Base-by-base conservation (phyloP, 163 green algal genomes). In the Scenedesmus sp. region DNA sequence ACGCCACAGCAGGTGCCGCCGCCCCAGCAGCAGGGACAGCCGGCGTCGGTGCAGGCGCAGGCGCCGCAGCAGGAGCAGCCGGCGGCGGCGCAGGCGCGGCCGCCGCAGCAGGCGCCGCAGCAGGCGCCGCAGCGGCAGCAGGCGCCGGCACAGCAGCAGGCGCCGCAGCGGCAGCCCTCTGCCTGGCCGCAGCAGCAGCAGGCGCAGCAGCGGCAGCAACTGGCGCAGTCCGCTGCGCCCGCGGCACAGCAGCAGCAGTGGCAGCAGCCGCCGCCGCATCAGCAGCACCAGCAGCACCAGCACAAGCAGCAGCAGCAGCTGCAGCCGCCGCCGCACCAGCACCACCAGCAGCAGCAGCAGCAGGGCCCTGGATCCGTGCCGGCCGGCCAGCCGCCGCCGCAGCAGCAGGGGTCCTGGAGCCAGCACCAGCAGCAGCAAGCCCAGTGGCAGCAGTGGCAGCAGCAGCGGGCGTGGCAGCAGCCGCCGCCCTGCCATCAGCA, bases 161-260 rank as follows among this genome's bases (percentile, higher is more conserved):
- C 58, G 48, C 45, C 20, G 57, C 67, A 67, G n/a, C 67, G 29
- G n/a, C 64, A 54, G 31, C 31, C 4, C 6, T 28, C 56, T 44
- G 15, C 3, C 29, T 5, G 2, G 4, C 29, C n/a, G 62, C 63
- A 73, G 28, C 62, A 24, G 51, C 24, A 33, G n/a, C 33, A 11
- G 4, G 36, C 26, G 1, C 18, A 50, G 36, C 53, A 51, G 22
- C 34, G 58, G 39, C 50, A 74, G 44, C 54, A 76, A n/a, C 42
- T 54, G 29, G 51, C 34, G 57, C 22, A 24, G 29, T n/a, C 22
- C 13, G 56, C 22, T 65, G 24, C 24, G 57, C 80, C 75, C 64
- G 56, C 82, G 54, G 20, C 18, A 33, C 57, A 73, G 15, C 26
- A 50, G 29, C 33, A 80, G 75, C 66, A 70, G 36, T 65, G 53